phyloP scores from a whole-genome alignment of 2,329 filamentous ascomycete species.

The Aspergillus quadricinctus region DNA sequence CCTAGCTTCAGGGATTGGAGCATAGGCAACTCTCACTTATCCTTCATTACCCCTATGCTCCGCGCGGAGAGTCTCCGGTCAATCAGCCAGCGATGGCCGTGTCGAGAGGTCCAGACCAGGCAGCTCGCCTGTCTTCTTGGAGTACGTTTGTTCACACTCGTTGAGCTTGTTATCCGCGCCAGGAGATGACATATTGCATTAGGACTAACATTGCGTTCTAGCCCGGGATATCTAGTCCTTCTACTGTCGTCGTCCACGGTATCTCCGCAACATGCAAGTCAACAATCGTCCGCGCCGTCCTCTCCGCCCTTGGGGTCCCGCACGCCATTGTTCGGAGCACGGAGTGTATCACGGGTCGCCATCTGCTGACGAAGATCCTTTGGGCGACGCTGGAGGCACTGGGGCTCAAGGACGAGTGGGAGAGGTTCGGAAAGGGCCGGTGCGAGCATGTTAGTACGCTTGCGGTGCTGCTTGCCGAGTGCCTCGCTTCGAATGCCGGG shows the following conservation, averaged over 20 bases:
- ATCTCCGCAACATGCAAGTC: conserved; percentile 85
- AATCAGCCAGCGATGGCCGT: conserved; percentile 41
- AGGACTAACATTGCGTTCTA: conserved; percentile 9
- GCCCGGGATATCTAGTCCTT: conserved; percentile 57
- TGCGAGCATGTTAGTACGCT: conserved; percentile 81
- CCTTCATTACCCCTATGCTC: conserved; percentile 21
- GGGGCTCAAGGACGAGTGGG: conserved; percentile 36
- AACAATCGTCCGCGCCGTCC: conserved; percentile 60
- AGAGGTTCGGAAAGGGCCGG: conserved; percentile 49
- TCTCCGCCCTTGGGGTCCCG: conserved; percentile 54
- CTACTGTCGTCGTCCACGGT: conserved; percentile 76
- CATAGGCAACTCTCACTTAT: conserved; percentile 1
- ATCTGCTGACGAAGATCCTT: conserved; percentile 45
- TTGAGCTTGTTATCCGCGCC: conserved; percentile 8
- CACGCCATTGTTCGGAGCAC: conserved; percentile 41
- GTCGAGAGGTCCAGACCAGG: conserved; percentile 38
- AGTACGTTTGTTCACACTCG: conserved; percentile 23
- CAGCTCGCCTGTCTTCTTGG: conserved; percentile 40
- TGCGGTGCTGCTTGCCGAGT: conserved; percentile 61
- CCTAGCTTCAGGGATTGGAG: not conserved
- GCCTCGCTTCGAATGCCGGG: conserved; percentile 29
- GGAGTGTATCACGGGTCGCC: conserved; percentile 44
- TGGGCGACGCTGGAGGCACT: conserved; percentile 36
- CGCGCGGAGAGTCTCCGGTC: conserved; percentile 29
- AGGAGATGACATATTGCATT: not conserved